Conservation (phyloP, 768 basidiomycete species). For the Leccinum disarticulatum region DNA sequence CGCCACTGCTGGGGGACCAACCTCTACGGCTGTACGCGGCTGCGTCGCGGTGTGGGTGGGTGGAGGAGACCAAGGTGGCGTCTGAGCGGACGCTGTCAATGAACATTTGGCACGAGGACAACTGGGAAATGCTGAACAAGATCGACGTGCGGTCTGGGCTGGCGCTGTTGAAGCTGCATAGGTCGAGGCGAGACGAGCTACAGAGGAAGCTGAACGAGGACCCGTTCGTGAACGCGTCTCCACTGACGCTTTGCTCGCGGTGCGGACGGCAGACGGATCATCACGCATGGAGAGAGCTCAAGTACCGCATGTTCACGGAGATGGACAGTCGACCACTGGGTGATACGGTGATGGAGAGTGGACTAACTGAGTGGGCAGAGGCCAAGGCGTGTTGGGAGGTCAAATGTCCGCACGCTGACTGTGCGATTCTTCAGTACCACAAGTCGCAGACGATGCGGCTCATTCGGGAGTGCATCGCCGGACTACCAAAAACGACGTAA, state of each 20-base stretch:
- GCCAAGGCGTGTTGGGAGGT: constrained; percentile 63
- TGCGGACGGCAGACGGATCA: constrained; percentile 53
- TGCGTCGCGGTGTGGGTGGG: constrained; percentile 60
- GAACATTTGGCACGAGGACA: constrained; percentile 47
- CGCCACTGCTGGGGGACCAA: constrained; percentile 47
- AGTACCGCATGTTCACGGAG: constrained; percentile 54
- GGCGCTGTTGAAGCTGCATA: constrained; percentile 55
- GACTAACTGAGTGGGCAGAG: constrained; percentile 55
- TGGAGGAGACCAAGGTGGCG: constrained; percentile 51
- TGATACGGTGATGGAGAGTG: constrained; percentile 51
- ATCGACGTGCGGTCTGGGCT: constrained; percentile 53
- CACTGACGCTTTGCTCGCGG: too few relatives aligned
- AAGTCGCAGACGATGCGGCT: constrained; percentile 56
- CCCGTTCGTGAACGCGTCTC: constrained; percentile 49
- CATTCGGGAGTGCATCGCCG: constrained; percentile 54
- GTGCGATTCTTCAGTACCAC: constrained; percentile 55
- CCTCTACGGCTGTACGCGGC: constrained; percentile 55
- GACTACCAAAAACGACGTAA: constrained; percentile 41
- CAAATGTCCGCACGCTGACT: constrained; percentile 45
- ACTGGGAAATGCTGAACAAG: constrained; percentile 46
- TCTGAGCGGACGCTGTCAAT: constrained; percentile 55
- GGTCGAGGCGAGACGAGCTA: constrained; percentile 48
- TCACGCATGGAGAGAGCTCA: constrained; percentile 64
- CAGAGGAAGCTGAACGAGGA: constrained; percentile 50
- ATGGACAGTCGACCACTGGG: constrained; percentile 60